phyloP scores from a whole-genome alignment of 1,284 basidiomycete genomes.

The Ustilago hordei region DNA sequence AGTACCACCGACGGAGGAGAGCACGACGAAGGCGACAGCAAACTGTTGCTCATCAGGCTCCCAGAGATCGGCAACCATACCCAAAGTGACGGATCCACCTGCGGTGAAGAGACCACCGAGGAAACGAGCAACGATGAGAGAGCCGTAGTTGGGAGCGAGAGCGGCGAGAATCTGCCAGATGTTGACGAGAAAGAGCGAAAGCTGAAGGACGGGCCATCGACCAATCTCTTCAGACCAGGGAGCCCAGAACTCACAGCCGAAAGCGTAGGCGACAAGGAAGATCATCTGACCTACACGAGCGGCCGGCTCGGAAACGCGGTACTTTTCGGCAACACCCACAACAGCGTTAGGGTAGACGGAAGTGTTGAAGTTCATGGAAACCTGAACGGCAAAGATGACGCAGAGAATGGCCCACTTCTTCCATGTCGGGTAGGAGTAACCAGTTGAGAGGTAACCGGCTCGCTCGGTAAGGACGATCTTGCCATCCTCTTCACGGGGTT shows the following conservation, averaged over 20 bases:
- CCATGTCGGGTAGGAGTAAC: constrained; percentile 61
- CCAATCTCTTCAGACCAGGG: constrained; percentile 70
- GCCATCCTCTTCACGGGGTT: constrained; percentile 59
- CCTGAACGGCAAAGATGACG: constrained; percentile 70
- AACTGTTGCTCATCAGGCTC: constrained; percentile 68
- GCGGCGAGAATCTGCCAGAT: constrained; percentile 65
- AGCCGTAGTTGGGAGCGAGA: constrained; percentile 66
- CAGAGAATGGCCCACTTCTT: constrained; percentile 70
- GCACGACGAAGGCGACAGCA: constrained; percentile 67
- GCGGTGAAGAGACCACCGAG: constrained; percentile 69
- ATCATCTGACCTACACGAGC: constrained; percentile 71
- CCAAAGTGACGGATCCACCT: constrained; percentile 71
- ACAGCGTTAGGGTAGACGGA: constrained; percentile 69
- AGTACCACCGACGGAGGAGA: constrained; percentile 66
- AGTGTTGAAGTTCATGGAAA: constrained; percentile 70
- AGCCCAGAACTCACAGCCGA: constrained; percentile 69
- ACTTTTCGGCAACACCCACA: constrained; percentile 62
- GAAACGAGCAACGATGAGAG: constrained; percentile 66
- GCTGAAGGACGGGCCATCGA: constrained; percentile 65
- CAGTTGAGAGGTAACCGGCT: constrained; percentile 65
- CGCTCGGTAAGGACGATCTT: constrained; percentile 67
- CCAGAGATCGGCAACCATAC: constrained; percentile 70
- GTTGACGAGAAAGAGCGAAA: constrained; percentile 69
- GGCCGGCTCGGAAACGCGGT: constrained; percentile 68
- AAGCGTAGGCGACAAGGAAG: constrained; percentile 71